Evolutionary conservation across 2,329 filamentous ascomycete species (phyloP), one percentile per base, ranked within the genome.

Genomic region (Phoma sp.): DNA sequence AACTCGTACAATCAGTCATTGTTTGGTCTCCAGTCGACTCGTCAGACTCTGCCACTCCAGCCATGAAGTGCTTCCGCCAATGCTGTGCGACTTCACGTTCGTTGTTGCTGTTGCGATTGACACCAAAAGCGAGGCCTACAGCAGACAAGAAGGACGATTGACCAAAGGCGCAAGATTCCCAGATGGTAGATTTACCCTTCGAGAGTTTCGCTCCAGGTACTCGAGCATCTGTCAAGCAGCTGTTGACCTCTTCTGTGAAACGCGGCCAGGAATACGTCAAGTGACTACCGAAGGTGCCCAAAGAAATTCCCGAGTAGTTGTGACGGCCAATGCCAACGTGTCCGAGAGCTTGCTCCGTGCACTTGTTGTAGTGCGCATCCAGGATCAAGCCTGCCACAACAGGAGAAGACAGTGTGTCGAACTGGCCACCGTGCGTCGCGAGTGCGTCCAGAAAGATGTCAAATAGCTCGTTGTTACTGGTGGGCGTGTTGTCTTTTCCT

Each of bases 21-120:
- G 37, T 51, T 2, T 58, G 43, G 24, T 60, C 57, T 5, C 64
- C 60, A 0, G 60, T 17, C 6, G 10, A 53, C 39, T 2, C 51
- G 33, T 24, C 53, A 36, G 22, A 25, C 2, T 15, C 32, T 13
- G 9, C 43, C 21, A 6, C 24, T 24, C 6, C 33, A 1, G 72
- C 54, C 1, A 82, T 52, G 47, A 82, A 81, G 53, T 74, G 74
- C 46, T 74, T 74, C 0, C 73, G 70, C 80, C 80, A 82, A 47
- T 62, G 48, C 24, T 57, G 57, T 19, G 55, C 55, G 32, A n/a
- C 25, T 17, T 19, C 8, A 22, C 19, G 31, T 19, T 47, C 9
- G 4, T 39, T 29, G 15, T 32, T 25, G 6, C 37, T 24, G 15
- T 24, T 37, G 2, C 31, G 4, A 2, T 43, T 37, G 15, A 29